phyloP scores from a whole-genome alignment of 192 early-diverging fungal species.

The Coemansia sp. region DNA sequence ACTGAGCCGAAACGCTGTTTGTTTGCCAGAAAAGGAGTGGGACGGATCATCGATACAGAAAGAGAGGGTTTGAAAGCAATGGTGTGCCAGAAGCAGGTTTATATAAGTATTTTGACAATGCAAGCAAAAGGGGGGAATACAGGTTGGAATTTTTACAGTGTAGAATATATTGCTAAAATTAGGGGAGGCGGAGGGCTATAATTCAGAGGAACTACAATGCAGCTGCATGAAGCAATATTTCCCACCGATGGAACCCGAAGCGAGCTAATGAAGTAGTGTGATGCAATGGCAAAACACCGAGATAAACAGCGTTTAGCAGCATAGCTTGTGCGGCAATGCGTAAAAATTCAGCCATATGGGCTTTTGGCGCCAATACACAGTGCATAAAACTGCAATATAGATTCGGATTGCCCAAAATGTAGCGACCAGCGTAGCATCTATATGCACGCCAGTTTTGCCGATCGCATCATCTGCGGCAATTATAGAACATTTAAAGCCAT shows the following conservation, averaged over 20 bases:
- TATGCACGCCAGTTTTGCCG: background rate
- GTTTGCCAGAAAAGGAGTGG: slow-evolving; percentile 23
- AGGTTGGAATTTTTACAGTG: no score
- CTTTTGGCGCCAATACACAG: background rate
- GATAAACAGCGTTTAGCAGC: no score
- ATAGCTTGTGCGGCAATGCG: no score
- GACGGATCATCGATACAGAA: slow-evolving; percentile 22
- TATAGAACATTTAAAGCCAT: background rate
- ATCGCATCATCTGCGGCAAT: background rate
- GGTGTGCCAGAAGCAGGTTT: background rate
- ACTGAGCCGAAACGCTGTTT: slow-evolving; percentile 27
- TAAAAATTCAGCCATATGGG: no score
- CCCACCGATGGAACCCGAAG: no score
- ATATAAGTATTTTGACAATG: background rate
- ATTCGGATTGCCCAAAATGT: background rate
- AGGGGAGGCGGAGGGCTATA: background rate
- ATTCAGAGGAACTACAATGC: background rate
- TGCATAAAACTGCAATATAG: background rate
- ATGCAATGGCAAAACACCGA: no score
- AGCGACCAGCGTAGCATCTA: no score
- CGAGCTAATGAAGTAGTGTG: no score
- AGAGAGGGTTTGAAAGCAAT: background rate
- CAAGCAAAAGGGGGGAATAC: background rate
- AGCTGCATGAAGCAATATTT: no score
- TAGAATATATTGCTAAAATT: background rate